Evolutionary conservation across 2,329 filamentous ascomycete genomes (phyloP).

Genomic region (Lachnellula suecica): DNA sequence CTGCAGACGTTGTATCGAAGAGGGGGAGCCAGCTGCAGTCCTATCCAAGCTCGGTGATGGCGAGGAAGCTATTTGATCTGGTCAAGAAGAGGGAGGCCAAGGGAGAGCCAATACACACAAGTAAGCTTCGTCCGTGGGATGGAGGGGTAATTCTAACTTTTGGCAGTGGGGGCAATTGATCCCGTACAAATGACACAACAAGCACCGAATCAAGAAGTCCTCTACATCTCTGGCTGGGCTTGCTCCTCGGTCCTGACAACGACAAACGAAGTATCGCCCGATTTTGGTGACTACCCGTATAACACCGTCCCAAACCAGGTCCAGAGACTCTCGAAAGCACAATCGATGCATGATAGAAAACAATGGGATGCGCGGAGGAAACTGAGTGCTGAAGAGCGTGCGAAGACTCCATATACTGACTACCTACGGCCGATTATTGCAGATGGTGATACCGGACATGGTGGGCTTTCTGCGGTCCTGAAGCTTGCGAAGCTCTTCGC

Average conservation of each 20-base stretch:
- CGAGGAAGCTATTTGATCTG: conserved; percentile 88
- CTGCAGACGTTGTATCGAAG: conserved; percentile 90
- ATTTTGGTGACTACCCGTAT: conserved; percentile 98
- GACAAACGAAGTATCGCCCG: conserved; percentile 95
- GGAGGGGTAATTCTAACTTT: conserved; percentile 12
- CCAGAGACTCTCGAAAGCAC: conserved; percentile 91
- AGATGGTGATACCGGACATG: conserved; percentile 94
- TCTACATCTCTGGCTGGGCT: conserved; percentile 97
- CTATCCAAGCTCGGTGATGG: conserved; percentile 93
- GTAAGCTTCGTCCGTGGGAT: conserved; percentile 48
- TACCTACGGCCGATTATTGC: conserved; percentile 94
- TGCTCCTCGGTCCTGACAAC: conserved; percentile 90
- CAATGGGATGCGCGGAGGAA: conserved; percentile 86
- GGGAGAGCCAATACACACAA: conserved; percentile 90
- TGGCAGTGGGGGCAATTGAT: conserved; percentile 89
- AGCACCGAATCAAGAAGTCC: conserved; percentile 89
- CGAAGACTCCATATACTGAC: conserved; percentile 78
- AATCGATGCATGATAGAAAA: conserved; percentile 94
- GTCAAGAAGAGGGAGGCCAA: conserved; percentile 74
- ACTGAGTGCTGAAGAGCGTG: conserved; percentile 70
- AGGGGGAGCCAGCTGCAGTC: conserved; percentile 81
- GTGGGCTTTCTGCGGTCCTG: conserved; percentile 86
- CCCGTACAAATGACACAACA: conserved; percentile 99
- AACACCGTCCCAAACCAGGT: conserved; percentile 99
- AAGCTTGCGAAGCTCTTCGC: conserved; percentile 98